These are phyloP conservation scores for Leccinum angustisporum DNA, from an alignment of 1,284 basidiomycete genomes.

Conservation along the genomic window DNA sequence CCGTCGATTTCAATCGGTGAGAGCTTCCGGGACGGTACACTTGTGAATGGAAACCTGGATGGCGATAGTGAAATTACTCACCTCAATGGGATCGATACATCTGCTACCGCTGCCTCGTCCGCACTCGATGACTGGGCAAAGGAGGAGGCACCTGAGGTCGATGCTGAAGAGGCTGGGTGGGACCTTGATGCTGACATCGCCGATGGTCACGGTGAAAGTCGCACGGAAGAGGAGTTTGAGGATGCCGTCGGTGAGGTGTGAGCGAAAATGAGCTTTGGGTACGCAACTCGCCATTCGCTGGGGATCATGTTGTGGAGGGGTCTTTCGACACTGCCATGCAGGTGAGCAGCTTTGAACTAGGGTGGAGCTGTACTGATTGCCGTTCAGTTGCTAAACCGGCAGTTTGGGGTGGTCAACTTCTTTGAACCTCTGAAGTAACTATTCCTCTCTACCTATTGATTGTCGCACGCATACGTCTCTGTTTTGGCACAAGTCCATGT, in stretches of 20 bases:
- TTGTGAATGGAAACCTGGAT: conserved; percentile 80
- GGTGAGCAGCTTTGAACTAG: conserved; percentile 46
- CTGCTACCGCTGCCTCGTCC: conserved; percentile 57
- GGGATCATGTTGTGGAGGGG: conserved; percentile 96
- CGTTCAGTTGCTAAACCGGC: conserved; percentile 81
- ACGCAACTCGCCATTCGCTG: conserved; percentile 93
- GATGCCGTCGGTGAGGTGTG: conserved; percentile 68
- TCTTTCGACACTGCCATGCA: conserved; percentile 99
- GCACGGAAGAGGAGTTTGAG: conserved; percentile 52
- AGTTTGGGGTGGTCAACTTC: conserved; percentile 86
- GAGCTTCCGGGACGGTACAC: conserved; percentile 94
- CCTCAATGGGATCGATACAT: conserved; percentile 69
- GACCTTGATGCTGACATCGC: conserved; percentile 83
- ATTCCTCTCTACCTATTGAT: conserved; percentile 87
- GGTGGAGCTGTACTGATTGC: conserved; percentile 12
- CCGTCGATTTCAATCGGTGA: conserved; percentile 81
- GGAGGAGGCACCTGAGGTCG: conserved; percentile 63
- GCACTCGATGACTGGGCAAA: conserved; percentile 87
- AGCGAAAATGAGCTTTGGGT: conserved; percentile 92
- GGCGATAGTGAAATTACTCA: conserved; percentile 60
- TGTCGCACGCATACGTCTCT: conserved; percentile 86
- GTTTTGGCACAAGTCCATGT: conserved; percentile 85
- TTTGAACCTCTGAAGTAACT: conserved; percentile 85
- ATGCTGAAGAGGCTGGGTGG: conserved; percentile 84
- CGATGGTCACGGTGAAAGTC: conserved; percentile 51